Percentiles rank a stretch among this genome's conserved stretches.
These are phyloP conservation scores for Erodium texanum DNA, from an alignment of 441 rosid species.

Conservation along the genomic window DNA sequence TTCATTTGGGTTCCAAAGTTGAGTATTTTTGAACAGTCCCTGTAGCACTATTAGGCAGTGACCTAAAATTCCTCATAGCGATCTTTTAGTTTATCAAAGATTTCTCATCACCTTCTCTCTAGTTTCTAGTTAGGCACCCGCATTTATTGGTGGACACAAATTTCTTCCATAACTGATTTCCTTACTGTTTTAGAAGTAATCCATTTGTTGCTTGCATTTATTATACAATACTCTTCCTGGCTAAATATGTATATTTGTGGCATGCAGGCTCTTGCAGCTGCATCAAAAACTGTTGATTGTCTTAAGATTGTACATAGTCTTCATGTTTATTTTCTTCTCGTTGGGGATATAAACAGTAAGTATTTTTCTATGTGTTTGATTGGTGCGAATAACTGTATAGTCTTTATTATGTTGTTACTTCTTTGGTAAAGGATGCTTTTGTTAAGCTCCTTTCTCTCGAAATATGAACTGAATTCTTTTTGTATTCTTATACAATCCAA, in stretches of 20 bases:
- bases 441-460: neutral
- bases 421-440: neutral
- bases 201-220: neutral
- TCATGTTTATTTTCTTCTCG: constrained; percentile 80
- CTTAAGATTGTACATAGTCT: constrained; percentile 82
- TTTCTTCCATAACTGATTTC: neutral
- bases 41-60: neutral
- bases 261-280: constrained; percentile 93
- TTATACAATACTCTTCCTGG: neutral
- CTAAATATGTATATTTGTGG: constrained; percentile 11
- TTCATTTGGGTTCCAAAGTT: too few relatives aligned
- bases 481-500: neutral
- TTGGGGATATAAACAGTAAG: constrained; percentile 82
- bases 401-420: neutral
- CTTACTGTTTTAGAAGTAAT: neutral
- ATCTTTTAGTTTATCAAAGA: neutral
- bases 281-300: constrained; percentile 91
- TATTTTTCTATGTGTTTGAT: neutral
- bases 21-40: neutral
- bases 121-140: neutral
- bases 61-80: neutral
- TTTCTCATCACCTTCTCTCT: neutral
- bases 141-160: too few relatives aligned
- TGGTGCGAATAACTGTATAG: neutral
- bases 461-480: neutral